Conservation (phyloP, 345 rosid genomes). For the Citrus inodora region DNA sequence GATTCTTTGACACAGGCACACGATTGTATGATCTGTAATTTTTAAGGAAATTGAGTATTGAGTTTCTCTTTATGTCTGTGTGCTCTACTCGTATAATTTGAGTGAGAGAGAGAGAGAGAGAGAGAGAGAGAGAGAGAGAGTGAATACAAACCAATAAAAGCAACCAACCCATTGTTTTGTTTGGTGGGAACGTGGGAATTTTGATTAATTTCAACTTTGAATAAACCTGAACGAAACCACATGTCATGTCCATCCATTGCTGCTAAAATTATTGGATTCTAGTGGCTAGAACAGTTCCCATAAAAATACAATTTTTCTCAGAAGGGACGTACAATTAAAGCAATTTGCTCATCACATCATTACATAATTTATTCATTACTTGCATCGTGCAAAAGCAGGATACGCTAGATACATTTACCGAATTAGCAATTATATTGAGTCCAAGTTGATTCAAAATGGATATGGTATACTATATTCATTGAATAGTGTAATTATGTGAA, state of each 20-base stretch:
- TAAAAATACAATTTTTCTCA: neutral
- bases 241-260: constrained; percentile 15
- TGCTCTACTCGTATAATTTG: neutral
- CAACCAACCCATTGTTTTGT: neutral
- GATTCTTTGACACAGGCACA: neutral
- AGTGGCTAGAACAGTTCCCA: neutral
- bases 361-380: neutral
- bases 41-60: neutral
- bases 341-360: neutral
- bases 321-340: neutral
- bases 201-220: neutral
- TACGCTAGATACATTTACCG: neutral
- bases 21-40: neutral
- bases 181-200: constrained; percentile 4
- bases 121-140: neutral
- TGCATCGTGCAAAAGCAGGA: neutral
- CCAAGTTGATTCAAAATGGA: neutral
- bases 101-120: neutral
- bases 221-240: constrained; percentile 8
- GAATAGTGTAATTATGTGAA: neutral
- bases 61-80: neutral
- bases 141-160: neutral
- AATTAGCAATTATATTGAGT: neutral
- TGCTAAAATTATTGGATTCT: neutral
- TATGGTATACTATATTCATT: neutral